Evolutionary conservation across 306 rosid species (phyloP), one percentile per base, ranked within the genome.

Genomic region (Purshia tridentata): DNA sequence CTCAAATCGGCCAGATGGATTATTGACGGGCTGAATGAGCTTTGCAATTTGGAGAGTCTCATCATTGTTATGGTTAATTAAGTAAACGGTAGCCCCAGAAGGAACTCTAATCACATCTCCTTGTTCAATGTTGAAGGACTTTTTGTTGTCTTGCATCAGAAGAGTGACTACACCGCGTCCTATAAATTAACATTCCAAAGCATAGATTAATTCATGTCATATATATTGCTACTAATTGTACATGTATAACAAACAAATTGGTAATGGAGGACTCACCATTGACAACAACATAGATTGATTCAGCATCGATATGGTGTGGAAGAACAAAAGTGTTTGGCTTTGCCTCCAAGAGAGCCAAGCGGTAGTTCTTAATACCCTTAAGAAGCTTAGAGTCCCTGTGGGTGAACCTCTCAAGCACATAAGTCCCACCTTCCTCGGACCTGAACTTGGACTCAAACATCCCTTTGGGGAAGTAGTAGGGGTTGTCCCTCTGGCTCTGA

Each of bases 261-360:
- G n/a, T 37, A 59, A 59, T 6, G 14, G 64, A 40, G 16, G 9
- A 39, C 62, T 15, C 68, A 83, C 87, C 90, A 14, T 37, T 68
- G 15, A 71, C 64, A 22, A 83, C 85, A 7, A 80, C 52, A 6
- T 40, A 19, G 39, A 83, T 70, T 7, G 50, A 12, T 22, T 86
- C 90, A 2, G 85, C 90, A 50, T 86, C 87, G 6, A 50, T 58
- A 44, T 86, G 90, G 77, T 83, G 78, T 4, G 85, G 87, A 52
- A 74, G 48, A 12, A 83, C 75, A 54, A 86, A 83, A 35, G 87
- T 78, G 42, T 75, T 61, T 4, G 90, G 84, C 39, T 52, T 52
- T 14, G 85, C 90, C 44, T 80, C 90, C 2, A 83, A 51, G 51
- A 86, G 37, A 9, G 74, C 74, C 3, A 86, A 47, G 23, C 87